Evolutionary conservation across 306 rosid species (phyloP).

Genomic region (Amphicarpaea edgeworthii): DNA sequence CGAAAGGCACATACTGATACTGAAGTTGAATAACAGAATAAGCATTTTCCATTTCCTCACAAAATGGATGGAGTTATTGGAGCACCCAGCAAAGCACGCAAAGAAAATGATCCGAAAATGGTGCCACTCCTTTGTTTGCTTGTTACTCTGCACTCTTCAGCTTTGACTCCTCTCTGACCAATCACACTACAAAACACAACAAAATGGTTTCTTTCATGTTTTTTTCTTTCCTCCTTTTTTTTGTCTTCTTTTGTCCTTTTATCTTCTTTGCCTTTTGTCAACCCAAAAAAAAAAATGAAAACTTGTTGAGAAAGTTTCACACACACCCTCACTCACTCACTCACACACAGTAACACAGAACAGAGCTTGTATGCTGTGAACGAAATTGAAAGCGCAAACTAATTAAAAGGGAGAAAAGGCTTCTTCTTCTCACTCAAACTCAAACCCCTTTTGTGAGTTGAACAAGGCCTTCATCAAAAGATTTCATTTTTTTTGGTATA

Average conservation of each 20-base stretch:
- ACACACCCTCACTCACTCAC: no score
- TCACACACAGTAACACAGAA: background rate
- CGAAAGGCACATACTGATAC: background rate
- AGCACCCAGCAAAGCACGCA: background rate
- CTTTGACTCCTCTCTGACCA: background rate
- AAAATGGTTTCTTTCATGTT: background rate
- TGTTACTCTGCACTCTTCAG: no score
- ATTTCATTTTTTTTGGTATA: no score
- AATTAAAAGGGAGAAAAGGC: no score
- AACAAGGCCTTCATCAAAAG: background rate
- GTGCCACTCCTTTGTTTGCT: background rate
- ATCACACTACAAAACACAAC: background rate
- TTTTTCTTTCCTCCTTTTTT: no score
- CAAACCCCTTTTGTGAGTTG: background rate
- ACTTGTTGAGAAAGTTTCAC: background rate
- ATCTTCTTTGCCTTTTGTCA: background rate
- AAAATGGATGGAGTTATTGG: no score
- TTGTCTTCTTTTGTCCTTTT: background rate
- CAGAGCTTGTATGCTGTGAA: background rate
- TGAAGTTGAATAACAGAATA: no score
- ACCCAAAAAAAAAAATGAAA: background rate
- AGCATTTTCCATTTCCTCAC: no score
- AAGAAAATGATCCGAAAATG: background rate
- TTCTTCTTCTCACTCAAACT: no score
- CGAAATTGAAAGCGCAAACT: no score